Conservation (phyloP, 768 basidiomycete species). For the Boletus pseudo-olivaceus region DNA sequence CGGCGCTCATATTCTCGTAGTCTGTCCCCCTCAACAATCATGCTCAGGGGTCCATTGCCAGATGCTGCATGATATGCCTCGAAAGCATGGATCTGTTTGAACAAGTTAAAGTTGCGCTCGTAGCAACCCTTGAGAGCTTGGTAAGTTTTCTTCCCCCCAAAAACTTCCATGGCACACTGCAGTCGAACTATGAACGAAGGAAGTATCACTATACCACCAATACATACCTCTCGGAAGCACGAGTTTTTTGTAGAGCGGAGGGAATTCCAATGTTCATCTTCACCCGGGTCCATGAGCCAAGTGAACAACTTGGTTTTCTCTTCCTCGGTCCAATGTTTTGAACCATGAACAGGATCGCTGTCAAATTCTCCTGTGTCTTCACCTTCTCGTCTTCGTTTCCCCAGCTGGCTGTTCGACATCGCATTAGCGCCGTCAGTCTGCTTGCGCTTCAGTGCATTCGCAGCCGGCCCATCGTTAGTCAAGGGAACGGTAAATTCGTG, state of each 20-base stretch:
- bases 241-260: constrained; percentile 80
- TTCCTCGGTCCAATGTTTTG: constrained; percentile 84
- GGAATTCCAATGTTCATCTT: constrained; percentile 76
- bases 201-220: not conserved
- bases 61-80: constrained; percentile 44
- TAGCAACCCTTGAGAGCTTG: constrained; percentile 84
- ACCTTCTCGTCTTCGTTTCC: constrained; percentile 30
- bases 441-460: constrained; percentile 41
- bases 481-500: constrained; percentile 33
- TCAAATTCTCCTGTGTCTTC: constrained; percentile 31
- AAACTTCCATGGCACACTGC: constrained; percentile 70
- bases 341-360: constrained; percentile 48
- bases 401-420: constrained; percentile 22
- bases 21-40: constrained; percentile 58
- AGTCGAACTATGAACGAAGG: constrained; percentile 1
- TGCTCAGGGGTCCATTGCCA: constrained; percentile 37
- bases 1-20: constrained; percentile 71
- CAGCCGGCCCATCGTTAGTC: constrained; percentile 20
- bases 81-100: constrained; percentile 78
- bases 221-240: constrained; percentile 68
- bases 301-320: constrained; percentile 75
- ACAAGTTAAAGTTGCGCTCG: constrained; percentile 80
- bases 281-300: constrained; percentile 70
- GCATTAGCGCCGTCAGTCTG: constrained; percentile 36
- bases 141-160: constrained; percentile 74